Evolutionary conservation across 257 asterid species (phyloP), one percentile per base, ranked within the genome.

Genomic region (Nicotiana attenuata): DNA sequence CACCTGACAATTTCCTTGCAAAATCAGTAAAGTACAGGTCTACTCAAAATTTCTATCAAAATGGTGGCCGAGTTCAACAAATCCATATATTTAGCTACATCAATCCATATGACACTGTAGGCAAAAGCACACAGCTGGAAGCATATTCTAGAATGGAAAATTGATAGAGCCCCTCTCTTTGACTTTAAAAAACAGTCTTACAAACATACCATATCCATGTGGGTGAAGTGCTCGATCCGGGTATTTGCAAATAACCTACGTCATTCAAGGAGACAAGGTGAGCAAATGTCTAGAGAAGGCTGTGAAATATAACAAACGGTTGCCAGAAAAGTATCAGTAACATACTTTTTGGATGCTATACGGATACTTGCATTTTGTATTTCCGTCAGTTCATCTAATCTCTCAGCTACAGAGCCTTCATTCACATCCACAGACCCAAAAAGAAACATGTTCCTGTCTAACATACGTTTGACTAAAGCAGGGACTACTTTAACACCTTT

Each of bases 201-300:
- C 28, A 61, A 85, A 84, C 97, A 90, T 86, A 93, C 97, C 96
- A 92, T 80, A 88, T 92, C 96, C 95, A 91, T 81, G 89, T 90
- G 92, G 90, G 94, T 91, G 88, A 94, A 92, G 82, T 90, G 88
- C 87, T 90, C 93, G 35, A 94, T 87, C 66, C 84, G 86, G 20
- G 93, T 86, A 85, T 91, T 85, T 76, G 94, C 89, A 82, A 94
- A 89, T 84, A 94, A 85, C 92, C 95, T 91, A 80, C 80, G 38
- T 50, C 65, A 64, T n/a, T n/a, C n/a, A 80, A 80, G 77, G 76
- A 80, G 65, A 56, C 77, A 80, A 65, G 50, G 56, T 24, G 78
- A 45, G 15, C 19, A 15, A 28, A 65, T 29, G 53, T n/a, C 28
- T 63, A 63, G 29, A 55, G 68, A n/a, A 55, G 10, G 10, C 59